A percentile compares a stretch with the other conserved stretches of the same genome.
Evolutionary conservation across 1,284 basidiomycete species (phyloP).

Genomic region (Xerocomus minutiporus): DNA sequence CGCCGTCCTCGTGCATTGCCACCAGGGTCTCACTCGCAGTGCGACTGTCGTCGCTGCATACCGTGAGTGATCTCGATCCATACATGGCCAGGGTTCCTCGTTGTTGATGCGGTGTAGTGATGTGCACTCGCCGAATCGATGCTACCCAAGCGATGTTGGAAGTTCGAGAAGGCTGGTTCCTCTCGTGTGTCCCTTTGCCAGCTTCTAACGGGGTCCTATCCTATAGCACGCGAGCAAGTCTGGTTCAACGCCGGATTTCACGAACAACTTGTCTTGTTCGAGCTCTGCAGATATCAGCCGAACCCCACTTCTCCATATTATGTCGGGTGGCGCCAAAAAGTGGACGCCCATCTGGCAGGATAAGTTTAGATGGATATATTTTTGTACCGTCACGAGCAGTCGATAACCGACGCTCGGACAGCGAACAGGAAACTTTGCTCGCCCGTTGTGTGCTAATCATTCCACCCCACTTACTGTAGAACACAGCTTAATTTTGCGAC

Average conservation of each 20-base stretch:
- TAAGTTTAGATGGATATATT: slow-evolving; percentile 13
- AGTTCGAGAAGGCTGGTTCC: slow-evolving; percentile 52
- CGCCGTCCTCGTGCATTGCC: slow-evolving; percentile 78
- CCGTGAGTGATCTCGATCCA: slow-evolving; percentile 40
- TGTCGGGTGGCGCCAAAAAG: slow-evolving; percentile 47
- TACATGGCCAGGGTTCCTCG: not conserved
- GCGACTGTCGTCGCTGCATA: slow-evolving; percentile 83
- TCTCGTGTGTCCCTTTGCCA: not conserved
- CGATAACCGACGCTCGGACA: slow-evolving; percentile 5
- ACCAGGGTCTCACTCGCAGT: slow-evolving; percentile 77
- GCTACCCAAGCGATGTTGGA: slow-evolving; percentile 57
- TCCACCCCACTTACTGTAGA: slow-evolving; percentile 18
- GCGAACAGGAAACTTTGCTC: not conserved
- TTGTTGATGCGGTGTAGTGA: slow-evolving; percentile 46
- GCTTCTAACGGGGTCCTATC: slow-evolving; percentile 7
- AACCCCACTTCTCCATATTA: slow-evolving; percentile 62
- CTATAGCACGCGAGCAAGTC: slow-evolving; percentile 66
- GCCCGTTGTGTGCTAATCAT: slow-evolving; percentile 3
- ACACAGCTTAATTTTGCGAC: slow-evolving; percentile 21
- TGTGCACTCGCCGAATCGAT: slow-evolving; percentile 60
- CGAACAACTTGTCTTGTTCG: slow-evolving; percentile 73
- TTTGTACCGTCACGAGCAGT: slow-evolving; percentile 1
- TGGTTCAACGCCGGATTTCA: slow-evolving; percentile 76
- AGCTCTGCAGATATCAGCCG: slow-evolving; percentile 67
- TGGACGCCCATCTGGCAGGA: slow-evolving; percentile 21